Evolutionary conservation across 305 asterid species (phyloP).

Genomic region (Plantago coronopus): DNA sequence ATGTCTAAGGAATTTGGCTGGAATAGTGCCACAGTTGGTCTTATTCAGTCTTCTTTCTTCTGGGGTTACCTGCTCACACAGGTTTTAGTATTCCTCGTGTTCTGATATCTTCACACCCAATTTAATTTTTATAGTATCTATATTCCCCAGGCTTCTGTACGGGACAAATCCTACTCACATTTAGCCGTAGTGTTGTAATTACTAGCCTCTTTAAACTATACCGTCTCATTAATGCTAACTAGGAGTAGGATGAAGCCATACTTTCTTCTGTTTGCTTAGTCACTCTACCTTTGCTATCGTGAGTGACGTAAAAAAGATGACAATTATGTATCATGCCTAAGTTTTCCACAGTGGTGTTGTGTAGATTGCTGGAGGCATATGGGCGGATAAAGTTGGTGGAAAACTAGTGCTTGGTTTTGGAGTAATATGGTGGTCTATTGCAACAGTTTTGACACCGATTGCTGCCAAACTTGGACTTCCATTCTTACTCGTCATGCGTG

Average conservation of each 20-base stretch:
- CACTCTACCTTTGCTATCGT: background rate
- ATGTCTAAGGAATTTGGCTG: slow-evolving; percentile 97
- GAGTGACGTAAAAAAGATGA: background rate
- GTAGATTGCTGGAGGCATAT: slow-evolving; percentile 94
- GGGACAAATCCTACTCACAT: background rate
- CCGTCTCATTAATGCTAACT: too few relatives aligned
- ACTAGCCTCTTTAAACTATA: too few relatives aligned
- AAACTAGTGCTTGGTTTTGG: slow-evolving; percentile 93
- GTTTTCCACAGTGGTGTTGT: slow-evolving; percentile 3
- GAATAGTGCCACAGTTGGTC: slow-evolving; percentile 96
- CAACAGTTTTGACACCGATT: slow-evolving; percentile 69
- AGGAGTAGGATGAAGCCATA: background rate
- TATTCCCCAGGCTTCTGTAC: background rate
- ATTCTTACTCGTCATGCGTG: slow-evolving; percentile 79
- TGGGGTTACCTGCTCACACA: slow-evolving; percentile 99
- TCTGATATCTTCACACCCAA: background rate
- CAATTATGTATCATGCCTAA: slow-evolving; percentile 5
- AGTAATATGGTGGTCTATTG: slow-evolving; percentile 98
- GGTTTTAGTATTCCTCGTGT: slow-evolving; percentile 39
- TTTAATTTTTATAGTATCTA: background rate
- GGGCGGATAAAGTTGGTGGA: slow-evolving; percentile 99
- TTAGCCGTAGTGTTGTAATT: background rate
- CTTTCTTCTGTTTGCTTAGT: background rate
- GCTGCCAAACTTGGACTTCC: slow-evolving; percentile 64
- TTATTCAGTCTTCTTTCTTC: slow-evolving; percentile 97